Conservation (phyloP, 352 stramenopile genomes). For the Pythium pyrilobum region DNA sequence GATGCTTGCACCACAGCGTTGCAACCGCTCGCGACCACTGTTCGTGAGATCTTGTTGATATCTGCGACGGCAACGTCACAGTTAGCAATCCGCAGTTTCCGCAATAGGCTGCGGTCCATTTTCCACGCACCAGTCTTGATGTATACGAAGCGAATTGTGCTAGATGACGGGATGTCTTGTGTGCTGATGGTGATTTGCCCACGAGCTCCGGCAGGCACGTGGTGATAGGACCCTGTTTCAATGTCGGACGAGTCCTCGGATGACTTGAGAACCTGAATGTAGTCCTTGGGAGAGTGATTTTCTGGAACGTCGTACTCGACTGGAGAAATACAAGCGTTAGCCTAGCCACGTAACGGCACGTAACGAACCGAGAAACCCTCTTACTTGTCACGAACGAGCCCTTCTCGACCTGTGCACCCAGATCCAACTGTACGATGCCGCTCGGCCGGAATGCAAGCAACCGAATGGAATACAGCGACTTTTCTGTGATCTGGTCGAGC, state of each 20-base stretch:
- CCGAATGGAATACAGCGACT: constrained; percentile 62
- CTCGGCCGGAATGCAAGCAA: constrained; percentile 75
- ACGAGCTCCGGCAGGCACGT: constrained; percentile 51
- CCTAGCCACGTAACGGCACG: not conserved
- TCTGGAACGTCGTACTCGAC: constrained; percentile 79
- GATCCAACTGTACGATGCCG: constrained; percentile 77
- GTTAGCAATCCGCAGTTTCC: not conserved
- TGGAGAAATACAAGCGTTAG: constrained; percentile 28
- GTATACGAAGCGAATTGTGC: constrained; percentile 80
- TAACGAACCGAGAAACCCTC: constrained; percentile 8
- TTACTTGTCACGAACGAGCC: constrained; percentile 76
- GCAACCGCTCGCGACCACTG: constrained; percentile 82
- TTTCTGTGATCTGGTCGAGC: constrained; percentile 60
- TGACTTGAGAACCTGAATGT: constrained; percentile 81
- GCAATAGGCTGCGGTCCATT: too few species aligned
- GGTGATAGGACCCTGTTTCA: constrained; percentile 74
- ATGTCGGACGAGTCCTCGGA: constrained; percentile 67
- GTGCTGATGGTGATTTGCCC: constrained; percentile 78
- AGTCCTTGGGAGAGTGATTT: constrained; percentile 80
- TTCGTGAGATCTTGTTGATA: constrained; percentile 79
- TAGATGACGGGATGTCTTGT: constrained; percentile 55
- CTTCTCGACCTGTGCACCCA: constrained; percentile 81
- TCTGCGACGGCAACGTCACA: constrained; percentile 25
- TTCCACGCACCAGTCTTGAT: constrained; percentile 56
- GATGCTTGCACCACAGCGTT: constrained; percentile 80